Conservation (phyloP, 148 eudicot genomes). For the Rhododendron williamsianum region DNA sequence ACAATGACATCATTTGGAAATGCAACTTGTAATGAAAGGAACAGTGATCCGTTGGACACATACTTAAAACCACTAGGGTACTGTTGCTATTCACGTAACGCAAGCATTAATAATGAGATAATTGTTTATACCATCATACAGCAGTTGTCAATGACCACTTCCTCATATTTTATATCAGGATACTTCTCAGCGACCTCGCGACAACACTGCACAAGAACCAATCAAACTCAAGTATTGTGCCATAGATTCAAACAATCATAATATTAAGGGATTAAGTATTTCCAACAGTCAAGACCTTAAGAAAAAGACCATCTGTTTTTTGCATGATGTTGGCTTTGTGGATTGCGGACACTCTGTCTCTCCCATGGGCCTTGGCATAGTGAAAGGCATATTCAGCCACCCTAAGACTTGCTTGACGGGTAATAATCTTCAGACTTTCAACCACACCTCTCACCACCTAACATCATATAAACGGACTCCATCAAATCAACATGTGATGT, state of each 20-base stretch:
- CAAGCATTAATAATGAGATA: not conserved
- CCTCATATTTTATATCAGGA: constrained; percentile 89
- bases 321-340: constrained; percentile 99
- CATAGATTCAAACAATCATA: not conserved
- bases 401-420: constrained; percentile 94
- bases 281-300: constrained; percentile 47
- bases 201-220: constrained; percentile 65
- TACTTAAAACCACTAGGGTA: not conserved
- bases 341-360: constrained; percentile 89
- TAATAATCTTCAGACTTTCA: constrained; percentile 94
- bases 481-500: not conserved
- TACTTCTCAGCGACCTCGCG: constrained; percentile 98
- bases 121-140: constrained; percentile 82
- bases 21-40: not conserved
- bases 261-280: not conserved
- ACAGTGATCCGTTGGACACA: not conserved
- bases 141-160: constrained; percentile 94
- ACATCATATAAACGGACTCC: constrained; percentile 3
- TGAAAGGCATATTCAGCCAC: constrained; percentile 97
- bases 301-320: constrained; percentile 96
- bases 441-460: constrained; percentile 99
- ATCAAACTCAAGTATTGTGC: constrained; percentile 11
- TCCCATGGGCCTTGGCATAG: constrained; percentile 88
- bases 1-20: not conserved
- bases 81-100: not conserved